Evolutionary conservation across 2,329 filamentous ascomycete species (phyloP), one percentile per base, ranked within the genome.

Genomic region (Cytospora piceae): DNA sequence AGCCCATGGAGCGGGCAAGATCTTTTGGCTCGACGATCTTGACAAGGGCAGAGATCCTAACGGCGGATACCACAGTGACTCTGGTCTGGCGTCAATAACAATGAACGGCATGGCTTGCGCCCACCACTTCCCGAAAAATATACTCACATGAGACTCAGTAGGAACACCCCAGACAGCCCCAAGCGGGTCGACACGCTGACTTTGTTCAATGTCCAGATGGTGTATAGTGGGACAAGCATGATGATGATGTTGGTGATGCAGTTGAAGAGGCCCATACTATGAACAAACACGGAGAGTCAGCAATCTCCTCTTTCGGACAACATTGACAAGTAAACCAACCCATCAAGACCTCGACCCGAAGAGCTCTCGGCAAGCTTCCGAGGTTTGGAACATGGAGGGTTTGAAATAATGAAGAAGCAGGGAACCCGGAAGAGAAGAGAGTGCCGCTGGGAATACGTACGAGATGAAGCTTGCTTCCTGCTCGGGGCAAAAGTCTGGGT

Each of bases 201-300:
- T 12, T 55, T 80, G 55, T 79, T 74, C 60, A 80, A 64, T 2
- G 68, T 66, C 77, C 77, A 80, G 27, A 80, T 75, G 2, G 71
- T 75, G 4, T 74, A 73, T 68, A 80, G 74, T 0, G 78, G 78
- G 27, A 80, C 64, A 0, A 71, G 70, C 72, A 79, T 75, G 49
- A 80, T 78, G 51, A 78, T 61, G 15, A 79, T 57, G 54, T 80
- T 78, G 11, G 75, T 76, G 5, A 78, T 46, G 17, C 76, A 74
- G 49, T 79, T 79, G 61, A 77, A 77, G 2, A 75, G 70, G 20
- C 78, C 78, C 27, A 79, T 68, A 24, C 46, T 49, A 14, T 12
- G n/a, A 24, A 12, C 7, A 49, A 24, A 12, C n/a, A 49, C 20
- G 11, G 20, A 49, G n/a, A 14, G 22, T 49, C 15, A 49, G 46